Conservation (phyloP, 2,329 filamentous ascomycete species). For the Colletotrichum plurivorum region DNA sequence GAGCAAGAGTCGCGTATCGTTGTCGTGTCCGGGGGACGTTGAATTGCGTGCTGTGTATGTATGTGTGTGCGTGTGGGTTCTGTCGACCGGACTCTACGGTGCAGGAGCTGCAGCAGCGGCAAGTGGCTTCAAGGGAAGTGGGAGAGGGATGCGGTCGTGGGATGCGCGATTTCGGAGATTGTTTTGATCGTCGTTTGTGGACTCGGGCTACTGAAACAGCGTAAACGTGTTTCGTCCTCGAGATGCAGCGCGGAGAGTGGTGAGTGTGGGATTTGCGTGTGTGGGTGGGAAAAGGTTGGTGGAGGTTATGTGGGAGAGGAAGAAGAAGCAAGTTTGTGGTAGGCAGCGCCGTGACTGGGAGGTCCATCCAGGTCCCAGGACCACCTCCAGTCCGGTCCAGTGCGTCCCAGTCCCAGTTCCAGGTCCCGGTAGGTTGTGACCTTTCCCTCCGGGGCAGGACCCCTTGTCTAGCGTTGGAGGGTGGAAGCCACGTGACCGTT, state of each 20-base stretch:
- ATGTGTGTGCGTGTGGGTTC: not conserved
- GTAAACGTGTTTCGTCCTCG: conserved; percentile 39
- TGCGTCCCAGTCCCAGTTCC: no score
- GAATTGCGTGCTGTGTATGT: conserved; percentile 15
- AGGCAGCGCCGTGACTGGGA: conserved; percentile 1
- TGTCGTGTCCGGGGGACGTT: conserved; percentile 18
- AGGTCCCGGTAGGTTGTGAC: no score
- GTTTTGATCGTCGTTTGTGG: conserved; percentile 22
- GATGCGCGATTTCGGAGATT: conserved; percentile 28
- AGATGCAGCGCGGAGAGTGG: conserved; percentile 33
- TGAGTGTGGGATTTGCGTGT: conserved; percentile 4
- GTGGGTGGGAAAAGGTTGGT: conserved; percentile 7
- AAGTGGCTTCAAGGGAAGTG: conserved; percentile 1
- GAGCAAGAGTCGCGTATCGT: conserved; percentile 26
- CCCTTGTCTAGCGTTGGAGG: conserved; percentile 25
- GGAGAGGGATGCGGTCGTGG: not conserved
- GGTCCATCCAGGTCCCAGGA: not conserved
- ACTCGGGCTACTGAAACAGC: conserved; percentile 38
- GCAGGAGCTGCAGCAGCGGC: conserved; percentile 21
- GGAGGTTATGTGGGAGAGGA: conserved; percentile 30
- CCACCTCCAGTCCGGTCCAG: no score
- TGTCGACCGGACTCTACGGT: conserved; percentile 17
- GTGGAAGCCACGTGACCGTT: conserved; percentile 31
- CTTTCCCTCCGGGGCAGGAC: conserved; percentile 30
- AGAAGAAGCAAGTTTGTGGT: conserved; percentile 40